Evolutionary conservation across 83 land plant genomes (phyloP), one percentile per base, ranked within the genome.

Genomic region (Picea abies): DNA sequence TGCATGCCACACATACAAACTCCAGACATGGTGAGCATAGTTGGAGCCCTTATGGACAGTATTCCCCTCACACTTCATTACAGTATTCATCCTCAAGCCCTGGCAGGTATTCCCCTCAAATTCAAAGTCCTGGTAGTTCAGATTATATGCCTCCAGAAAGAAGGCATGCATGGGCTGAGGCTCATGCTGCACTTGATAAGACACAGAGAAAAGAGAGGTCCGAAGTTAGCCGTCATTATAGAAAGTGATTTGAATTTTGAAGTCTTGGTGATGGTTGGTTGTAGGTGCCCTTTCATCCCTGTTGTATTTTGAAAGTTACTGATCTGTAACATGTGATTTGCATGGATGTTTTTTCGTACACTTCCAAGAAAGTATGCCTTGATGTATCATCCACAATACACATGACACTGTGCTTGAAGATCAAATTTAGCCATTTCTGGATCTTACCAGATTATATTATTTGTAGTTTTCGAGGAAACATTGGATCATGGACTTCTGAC

Each of bases 121-220:
- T 69, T 75, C 32, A 73, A 60, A 44, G 79, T 29, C 20, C 72
- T 11, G 35, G 49, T 79, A 56, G 26, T 79, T 8, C 82, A 84
- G 86, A 79, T 10, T 25, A 83, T 58, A 56, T 88, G 84, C 61
- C 82, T 82, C 71, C 80, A 75, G 70, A 81, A 49, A 73, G 71
- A 32, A 78, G 80, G 80, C 80, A 78, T 60, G 63, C 37, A 16
- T 29, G 63, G 22, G 4, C 37, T 29, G 80, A 78, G 29, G 56
- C 47, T 65, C 29, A 68, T 39, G 32, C 82, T 65, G 9, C 82
- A 61, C 23, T 10, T 52, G 60, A 78, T 79, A 70, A 14, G 19
- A 63, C 22, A 81, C 83, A 70, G 23, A 82, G 29, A 52, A 84
- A 52, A 62, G 83, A 77, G 23, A 67, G 83, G 64, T 58, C 78